Base-by-base conservation (phyloP, 2,329 filamentous ascomycete species). In the Cryphonectria naterciae region DNA sequence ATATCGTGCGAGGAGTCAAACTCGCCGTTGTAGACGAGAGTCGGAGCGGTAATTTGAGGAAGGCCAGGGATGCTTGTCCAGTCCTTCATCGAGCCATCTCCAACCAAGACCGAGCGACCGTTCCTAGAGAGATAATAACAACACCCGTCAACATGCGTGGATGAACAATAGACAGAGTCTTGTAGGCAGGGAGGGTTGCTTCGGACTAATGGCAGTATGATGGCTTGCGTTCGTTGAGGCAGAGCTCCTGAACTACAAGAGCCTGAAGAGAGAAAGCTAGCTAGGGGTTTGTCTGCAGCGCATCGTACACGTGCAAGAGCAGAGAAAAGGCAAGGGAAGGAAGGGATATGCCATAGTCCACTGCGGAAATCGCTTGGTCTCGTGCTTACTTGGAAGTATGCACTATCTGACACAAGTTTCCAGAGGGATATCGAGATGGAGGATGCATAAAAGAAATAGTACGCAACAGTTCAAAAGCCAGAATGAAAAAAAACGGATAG, bases 1-100 rank as follows among this genome's bases (percentile, higher is more conserved):
- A 77, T 71, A 37, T 77, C 73, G 35, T 77, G 74, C 4, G 75
- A 77, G 1, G 74, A 77, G 61, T 77, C 75, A 66, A 74, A 75
- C 35, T 77, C 76, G 39, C 75, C 74, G 37, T 76, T 77, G 65
- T 75, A 77, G 39, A 77, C 69, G 4, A 78, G 69, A 19, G 75
- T 77, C 11, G 74, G 72, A 5, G 63, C 74, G 15, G 63, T 75
- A 49, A 77, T 76, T 6, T 74, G 54, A 10, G 70, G 65, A 7
- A 77, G 76, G 25, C 68, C 71, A 1, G 75, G 65, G 11, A 76
- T 73, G 66, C 70, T 68, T 1, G 71, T 75, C 74, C 75, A 76
- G 11, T 37, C 25, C 25, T 56, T 56, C 52, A 56, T 56, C 22
- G 52, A 56, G n/a, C 52, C 52, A 11, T 56, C 52, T 28, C 52